Evolutionary conservation across 352 stramenopile genomes (phyloP).

Genomic region (Pythium periplocum): DNA sequence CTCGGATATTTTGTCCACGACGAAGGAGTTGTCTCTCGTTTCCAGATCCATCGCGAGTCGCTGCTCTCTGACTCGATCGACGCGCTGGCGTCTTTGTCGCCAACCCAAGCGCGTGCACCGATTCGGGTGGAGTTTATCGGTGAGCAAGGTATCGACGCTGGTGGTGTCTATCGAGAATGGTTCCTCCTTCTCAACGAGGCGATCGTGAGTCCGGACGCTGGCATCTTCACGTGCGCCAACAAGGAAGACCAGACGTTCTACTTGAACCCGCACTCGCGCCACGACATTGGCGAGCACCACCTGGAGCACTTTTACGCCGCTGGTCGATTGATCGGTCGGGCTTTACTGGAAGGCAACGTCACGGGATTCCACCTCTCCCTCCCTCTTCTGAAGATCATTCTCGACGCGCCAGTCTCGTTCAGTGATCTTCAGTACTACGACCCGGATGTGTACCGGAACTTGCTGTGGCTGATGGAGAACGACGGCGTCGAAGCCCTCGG

Average conservation of each 20-base stretch:
- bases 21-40: background rate
- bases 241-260: conserved; percentile 38
- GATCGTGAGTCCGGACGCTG: conserved; percentile 30
- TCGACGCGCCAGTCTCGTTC: conserved; percentile 91
- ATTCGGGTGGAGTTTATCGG: conserved; percentile 78
- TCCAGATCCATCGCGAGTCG: conserved; percentile 14
- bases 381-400: conserved; percentile 95
- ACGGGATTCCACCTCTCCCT: conserved; percentile 91
- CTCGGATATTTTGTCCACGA: background rate
- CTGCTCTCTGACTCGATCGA: conserved; percentile 65
- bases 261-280: conserved; percentile 47
- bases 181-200: conserved; percentile 65
- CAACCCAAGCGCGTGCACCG: conserved; percentile 32
- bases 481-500: conserved; percentile 36
- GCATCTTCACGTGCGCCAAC: conserved; percentile 43
- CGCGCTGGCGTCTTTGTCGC: conserved; percentile 38
- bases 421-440: conserved; percentile 87
- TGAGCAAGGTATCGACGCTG: conserved; percentile 76
- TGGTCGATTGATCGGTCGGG: conserved; percentile 39
- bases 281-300: conserved; percentile 58
- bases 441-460: conserved; percentile 37
- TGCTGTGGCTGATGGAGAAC: conserved; percentile 50
- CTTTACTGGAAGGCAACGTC: conserved; percentile 85
- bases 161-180: conserved; percentile 77
- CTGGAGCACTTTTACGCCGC: conserved; percentile 47